phyloP scores from a whole-genome alignment of 495 filamentous ascomycete genomes.

The Pyrenula massariospora region DNA sequence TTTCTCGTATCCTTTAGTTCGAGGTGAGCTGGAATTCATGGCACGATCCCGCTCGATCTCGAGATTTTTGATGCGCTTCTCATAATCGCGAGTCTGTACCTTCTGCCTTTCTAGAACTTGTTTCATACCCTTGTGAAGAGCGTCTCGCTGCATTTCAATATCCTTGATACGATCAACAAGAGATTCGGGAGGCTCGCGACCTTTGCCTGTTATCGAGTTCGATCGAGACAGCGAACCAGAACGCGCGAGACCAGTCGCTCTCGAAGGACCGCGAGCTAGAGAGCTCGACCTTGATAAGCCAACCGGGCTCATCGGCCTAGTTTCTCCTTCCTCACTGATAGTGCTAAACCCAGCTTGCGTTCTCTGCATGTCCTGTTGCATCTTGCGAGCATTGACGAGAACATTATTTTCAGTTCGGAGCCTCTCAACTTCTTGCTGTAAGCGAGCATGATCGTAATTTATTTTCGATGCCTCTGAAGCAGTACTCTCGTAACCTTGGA shows the following conservation, averaged over 20 bases:
- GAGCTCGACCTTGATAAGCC: conserved; percentile 54
- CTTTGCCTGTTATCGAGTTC: conserved; percentile 51
- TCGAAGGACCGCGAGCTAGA: conserved; percentile 32
- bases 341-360: conserved; percentile 42
- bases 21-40: conserved; percentile 50
- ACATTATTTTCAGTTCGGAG: conserved; percentile 59
- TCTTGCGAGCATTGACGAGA: conserved; percentile 37
- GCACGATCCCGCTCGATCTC: conserved; percentile 71
- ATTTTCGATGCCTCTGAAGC: conserved; percentile 54
- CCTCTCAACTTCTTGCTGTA: conserved; percentile 68
- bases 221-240: conserved; percentile 34
- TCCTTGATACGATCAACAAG: conserved; percentile 79
- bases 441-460: conserved; percentile 60
- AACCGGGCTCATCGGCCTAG: conserved; percentile 20
- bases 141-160: conserved; percentile 86
- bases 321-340: conserved; percentile 50
- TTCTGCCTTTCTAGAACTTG: conserved; percentile 81
- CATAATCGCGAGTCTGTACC: conserved; percentile 66
- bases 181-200: conserved; percentile 54
- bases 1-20: conserved; percentile 64
- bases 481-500: conserved; percentile 68
- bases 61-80: conserved; percentile 61
- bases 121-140: conserved; percentile 73
- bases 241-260: conserved; percentile 25
- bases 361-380: conserved; percentile 38